phyloP scores from a whole-genome alignment of 129 eudicot genomes.

The Helianthus tuberosus region DNA sequence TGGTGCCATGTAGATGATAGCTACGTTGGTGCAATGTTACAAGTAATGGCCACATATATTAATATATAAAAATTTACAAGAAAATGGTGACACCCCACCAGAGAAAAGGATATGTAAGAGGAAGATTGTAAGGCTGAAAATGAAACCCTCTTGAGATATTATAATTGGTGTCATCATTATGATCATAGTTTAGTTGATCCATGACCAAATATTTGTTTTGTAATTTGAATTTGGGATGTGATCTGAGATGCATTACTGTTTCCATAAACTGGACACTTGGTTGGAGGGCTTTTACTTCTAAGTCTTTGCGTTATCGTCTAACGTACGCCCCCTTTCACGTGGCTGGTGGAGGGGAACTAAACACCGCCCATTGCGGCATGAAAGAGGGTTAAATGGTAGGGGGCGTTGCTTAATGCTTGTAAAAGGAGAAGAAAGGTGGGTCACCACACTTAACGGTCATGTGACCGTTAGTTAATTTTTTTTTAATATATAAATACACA shows the following conservation, averaged over 20 bases:
- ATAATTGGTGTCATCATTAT: conserved; percentile 30
- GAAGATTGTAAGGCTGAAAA: conserved; percentile 32
- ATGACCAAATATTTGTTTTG: conserved; percentile 28
- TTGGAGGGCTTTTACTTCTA: not conserved
- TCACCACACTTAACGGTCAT: too few relatives aligned
- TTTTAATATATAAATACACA: too few relatives aligned
- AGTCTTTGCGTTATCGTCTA: too few relatives aligned
- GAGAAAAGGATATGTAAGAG: conserved; percentile 25
- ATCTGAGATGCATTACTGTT: conserved; percentile 21
- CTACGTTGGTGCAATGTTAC: conserved; percentile 26
- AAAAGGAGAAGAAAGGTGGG: too few relatives aligned
- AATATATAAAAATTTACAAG: not conserved
- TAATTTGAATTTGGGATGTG: conserved; percentile 12
- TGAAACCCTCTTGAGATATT: conserved; percentile 23
- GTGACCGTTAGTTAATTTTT: too few relatives aligned
- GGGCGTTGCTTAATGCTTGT: too few relatives aligned
- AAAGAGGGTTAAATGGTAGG: too few relatives aligned
- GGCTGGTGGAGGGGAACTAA: too few relatives aligned
- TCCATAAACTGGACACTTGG: not conserved
- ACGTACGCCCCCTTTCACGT: too few relatives aligned
- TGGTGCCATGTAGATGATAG: conserved; percentile 30
- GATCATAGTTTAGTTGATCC: conserved; percentile 28
- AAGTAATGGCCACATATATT: conserved; percentile 25
- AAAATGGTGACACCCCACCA: conserved; percentile 39
- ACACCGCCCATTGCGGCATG: too few relatives aligned